phyloP scores from a whole-genome alignment of 306 rosid genomes.

The Elaeagnus macrophylla region DNA sequence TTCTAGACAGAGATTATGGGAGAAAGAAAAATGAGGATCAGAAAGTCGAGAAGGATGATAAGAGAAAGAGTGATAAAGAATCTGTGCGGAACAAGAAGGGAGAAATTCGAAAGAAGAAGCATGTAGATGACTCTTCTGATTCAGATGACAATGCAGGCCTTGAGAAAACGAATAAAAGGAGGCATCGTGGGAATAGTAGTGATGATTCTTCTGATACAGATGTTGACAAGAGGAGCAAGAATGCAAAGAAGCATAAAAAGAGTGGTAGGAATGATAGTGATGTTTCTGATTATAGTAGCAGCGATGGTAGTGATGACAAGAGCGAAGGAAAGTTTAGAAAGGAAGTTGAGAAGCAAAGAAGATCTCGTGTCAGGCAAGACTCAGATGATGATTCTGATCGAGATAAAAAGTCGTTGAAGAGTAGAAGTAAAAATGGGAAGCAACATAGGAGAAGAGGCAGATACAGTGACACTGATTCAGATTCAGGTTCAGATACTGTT shows the following conservation, averaged over 20 bases:
- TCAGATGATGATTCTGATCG: conserved; percentile 19
- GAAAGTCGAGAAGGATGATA: conserved; percentile 40
- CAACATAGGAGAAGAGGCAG: conserved; percentile 13
- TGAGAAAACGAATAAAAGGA: conserved; percentile 31
- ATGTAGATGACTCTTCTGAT: conserved; percentile 44
- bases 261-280: conserved; percentile 31
- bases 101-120: conserved; percentile 38
- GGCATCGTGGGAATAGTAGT: conserved; percentile 3
- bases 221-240: conserved; percentile 36
- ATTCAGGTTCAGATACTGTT: conserved; percentile 21
- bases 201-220: conserved; percentile 44
- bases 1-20: conserved; percentile 64
- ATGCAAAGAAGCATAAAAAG: conserved; percentile 38
- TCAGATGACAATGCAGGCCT: conserved; percentile 39
- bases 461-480: conserved; percentile 9
- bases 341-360: conserved; percentile 13
- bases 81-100: conserved; percentile 35
- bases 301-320: conserved; percentile 9
- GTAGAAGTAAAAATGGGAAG: conserved; percentile 22
- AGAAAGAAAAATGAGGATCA: conserved; percentile 48
- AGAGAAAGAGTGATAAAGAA: conserved; percentile 37
- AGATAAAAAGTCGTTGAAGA: conserved; percentile 15
- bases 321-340: conserved; percentile 12
- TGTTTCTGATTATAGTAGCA: conserved; percentile 32
- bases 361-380: conserved; percentile 17